Percentiles rank a stretch among this genome's conserved stretches.
These are phyloP conservation scores for Magnusiomyces paraingens DNA, from an alignment of 1,139 yeast genomes.

Conservation along the genomic window DNA sequence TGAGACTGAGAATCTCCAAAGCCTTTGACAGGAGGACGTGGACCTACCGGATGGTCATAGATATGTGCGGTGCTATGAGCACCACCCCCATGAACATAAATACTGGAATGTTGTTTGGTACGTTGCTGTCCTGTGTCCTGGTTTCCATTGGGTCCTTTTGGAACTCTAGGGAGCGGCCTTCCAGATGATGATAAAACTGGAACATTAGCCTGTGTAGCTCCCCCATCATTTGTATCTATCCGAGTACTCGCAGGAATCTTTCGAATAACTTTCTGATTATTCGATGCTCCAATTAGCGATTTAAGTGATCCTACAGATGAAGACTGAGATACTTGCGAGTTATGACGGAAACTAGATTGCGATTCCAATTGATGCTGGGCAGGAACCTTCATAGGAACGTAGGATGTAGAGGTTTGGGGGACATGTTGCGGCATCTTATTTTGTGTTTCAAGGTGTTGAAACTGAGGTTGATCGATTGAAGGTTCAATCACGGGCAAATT, in stretches of 20 bases:
- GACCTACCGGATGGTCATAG: background rate
- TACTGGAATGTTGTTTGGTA: background rate
- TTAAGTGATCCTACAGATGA: background rate
- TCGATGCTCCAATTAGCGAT: too few relatives aligned
- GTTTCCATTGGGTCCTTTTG: background rate
- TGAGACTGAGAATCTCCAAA: background rate
- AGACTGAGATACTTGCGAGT: background rate
- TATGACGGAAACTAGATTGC: background rate
- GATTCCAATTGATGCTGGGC: background rate
- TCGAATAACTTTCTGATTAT: too few relatives aligned
- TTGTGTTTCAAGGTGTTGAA: background rate
- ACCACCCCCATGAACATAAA: background rate
- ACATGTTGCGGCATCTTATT: background rate
- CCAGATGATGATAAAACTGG: background rate
- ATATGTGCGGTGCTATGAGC: background rate
- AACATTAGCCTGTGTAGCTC: background rate
- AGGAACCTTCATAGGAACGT: background rate
- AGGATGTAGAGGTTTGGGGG: background rate
- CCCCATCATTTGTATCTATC: too few relatives aligned
- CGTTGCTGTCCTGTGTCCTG: background rate
- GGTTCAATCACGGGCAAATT: conserved; percentile 8
- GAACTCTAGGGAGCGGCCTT: background rate
- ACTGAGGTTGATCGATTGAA: background rate
- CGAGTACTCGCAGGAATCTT: too few relatives aligned
- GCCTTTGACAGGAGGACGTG: background rate